These are phyloP conservation scores for Rhodofomes roseus DNA, from an alignment of 1,284 basidiomycete species.

Conservation along the genomic window DNA sequence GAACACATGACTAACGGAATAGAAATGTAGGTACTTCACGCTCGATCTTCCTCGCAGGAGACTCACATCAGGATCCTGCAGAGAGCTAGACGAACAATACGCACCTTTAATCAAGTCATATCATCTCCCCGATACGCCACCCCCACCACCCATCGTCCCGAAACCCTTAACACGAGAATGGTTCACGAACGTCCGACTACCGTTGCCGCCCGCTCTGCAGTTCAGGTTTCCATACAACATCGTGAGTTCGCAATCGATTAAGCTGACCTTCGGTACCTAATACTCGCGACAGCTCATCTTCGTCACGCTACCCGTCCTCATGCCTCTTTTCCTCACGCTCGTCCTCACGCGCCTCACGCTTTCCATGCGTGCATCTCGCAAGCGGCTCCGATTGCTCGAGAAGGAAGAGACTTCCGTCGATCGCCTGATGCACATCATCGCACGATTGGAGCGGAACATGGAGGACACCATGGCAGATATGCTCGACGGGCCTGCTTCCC, in stretches of 20 bases:
- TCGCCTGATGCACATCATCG: conserved; percentile 51
- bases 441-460: conserved; percentile 52
- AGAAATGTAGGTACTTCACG: conserved; percentile 46
- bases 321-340: conserved; percentile 56
- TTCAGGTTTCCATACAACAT: conserved; percentile 70
- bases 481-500: conserved; percentile 28
- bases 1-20: conserved; percentile 57
- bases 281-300: conserved; percentile 42
- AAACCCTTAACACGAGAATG: conserved; percentile 40
- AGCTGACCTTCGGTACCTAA: not conserved
- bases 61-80: conserved; percentile 25
- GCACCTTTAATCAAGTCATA: conserved; percentile 52
- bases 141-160: conserved; percentile 35
- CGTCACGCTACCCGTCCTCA: conserved; percentile 54
- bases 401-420: conserved; percentile 37
- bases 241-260: conserved; percentile 38
- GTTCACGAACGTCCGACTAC: conserved; percentile 38
- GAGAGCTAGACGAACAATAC: conserved; percentile 56
- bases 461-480: conserved; percentile 52
- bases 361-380: conserved; percentile 50
- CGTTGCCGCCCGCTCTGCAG: conserved; percentile 64
- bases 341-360: conserved; percentile 48
- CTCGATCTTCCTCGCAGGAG: not conserved
- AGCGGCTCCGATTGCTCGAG: conserved; percentile 61
- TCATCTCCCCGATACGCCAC: conserved; percentile 35